Conservation (phyloP, 2,329 filamentous ascomycete species). For the Fonsecaea monophora region DNA sequence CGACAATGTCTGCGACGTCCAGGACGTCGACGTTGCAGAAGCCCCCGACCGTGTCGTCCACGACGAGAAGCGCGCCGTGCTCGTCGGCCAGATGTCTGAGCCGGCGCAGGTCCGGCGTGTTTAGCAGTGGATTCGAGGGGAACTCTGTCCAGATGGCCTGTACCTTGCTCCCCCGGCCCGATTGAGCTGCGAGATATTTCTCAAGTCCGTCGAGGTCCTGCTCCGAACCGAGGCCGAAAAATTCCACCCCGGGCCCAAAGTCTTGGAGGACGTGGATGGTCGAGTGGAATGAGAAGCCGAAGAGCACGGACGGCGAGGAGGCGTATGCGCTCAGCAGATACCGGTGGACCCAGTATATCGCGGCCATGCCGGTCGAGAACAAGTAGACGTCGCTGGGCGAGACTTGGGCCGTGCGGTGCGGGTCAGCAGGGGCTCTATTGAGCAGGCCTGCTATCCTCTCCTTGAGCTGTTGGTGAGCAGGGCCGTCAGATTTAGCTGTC, state of each 20-base stretch:
- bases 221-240: constrained; percentile 55
- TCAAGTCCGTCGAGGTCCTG: constrained; percentile 60
- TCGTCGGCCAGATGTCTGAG: constrained; percentile 52
- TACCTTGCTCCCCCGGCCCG: constrained; percentile 40
- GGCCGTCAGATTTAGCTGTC: background rate
- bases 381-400: constrained; percentile 57
- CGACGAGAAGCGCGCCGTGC: constrained; percentile 44
- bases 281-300: constrained; percentile 62
- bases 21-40: constrained; percentile 56
- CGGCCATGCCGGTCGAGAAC: constrained; percentile 63
- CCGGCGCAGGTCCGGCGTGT: constrained; percentile 50
- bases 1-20: constrained; percentile 56
- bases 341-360: constrained; percentile 55
- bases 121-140: constrained; percentile 56
- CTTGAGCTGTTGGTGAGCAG: constrained; percentile 16
- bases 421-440: constrained; percentile 20
- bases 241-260: constrained; percentile 51
- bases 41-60: constrained; percentile 49
- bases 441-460: constrained; percentile 24
- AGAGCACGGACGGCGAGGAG: constrained; percentile 49
- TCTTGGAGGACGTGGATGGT: constrained; percentile 59
- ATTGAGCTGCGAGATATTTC: constrained; percentile 53
- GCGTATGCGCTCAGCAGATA: constrained; percentile 48
- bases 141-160: constrained; percentile 55
- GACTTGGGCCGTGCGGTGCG: constrained; percentile 4